Evolutionary conservation across 2,329 filamentous ascomycete genomes (phyloP), one percentile per base, ranked within the genome.

Genomic region (Colletotrichum plurivorum): DNA sequence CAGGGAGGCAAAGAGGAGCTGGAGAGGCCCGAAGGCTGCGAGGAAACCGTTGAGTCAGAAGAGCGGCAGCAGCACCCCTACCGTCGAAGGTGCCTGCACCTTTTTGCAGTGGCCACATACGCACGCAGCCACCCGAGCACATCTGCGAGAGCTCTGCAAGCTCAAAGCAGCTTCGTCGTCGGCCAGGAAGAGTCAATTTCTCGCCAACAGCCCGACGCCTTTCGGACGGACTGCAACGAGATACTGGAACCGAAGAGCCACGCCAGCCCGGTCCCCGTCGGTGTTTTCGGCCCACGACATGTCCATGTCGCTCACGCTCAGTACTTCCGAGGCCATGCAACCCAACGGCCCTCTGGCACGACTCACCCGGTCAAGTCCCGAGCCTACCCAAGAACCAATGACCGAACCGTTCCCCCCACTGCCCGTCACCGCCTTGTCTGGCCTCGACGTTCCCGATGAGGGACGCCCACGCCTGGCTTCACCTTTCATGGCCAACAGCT

Each of bases 31-130:
- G 3, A 89, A 85, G 70, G 78, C 79, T 16, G 63, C 41, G 39
- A 66, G 51, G 18, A 69, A 56, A 49, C 27, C 62, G 12, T 15
- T 66, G 41, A 61, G 56, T 16, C 71, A 71, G 59, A 84, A 84
- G 74, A 89, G 85, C 74, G 84, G 86, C 20, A 89, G 86, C 75
- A 82, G 79, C 54, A 90, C 88, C 2, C 88, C 88, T 6, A 90
- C 85, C 10, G 84, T 78, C 0, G 84, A 86, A 61, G 73, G 76
- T 22, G 72, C 81, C 4, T 82, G 82, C 53, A 81, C 85, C 2
- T 91, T 85, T 67, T 84, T 88, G 45, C 82, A 87, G 72, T 92
- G 90, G 90, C 89, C 89, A 27, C 89, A 92, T 76, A 90, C 88
- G 3, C 87, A 85, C 73, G 87, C 87, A 54, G 87, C 89, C 10